Evolutionary conservation across 257 asterid species (phyloP), one percentile per base, ranked within the genome.

Genomic region (Solanum bukasovii): DNA sequence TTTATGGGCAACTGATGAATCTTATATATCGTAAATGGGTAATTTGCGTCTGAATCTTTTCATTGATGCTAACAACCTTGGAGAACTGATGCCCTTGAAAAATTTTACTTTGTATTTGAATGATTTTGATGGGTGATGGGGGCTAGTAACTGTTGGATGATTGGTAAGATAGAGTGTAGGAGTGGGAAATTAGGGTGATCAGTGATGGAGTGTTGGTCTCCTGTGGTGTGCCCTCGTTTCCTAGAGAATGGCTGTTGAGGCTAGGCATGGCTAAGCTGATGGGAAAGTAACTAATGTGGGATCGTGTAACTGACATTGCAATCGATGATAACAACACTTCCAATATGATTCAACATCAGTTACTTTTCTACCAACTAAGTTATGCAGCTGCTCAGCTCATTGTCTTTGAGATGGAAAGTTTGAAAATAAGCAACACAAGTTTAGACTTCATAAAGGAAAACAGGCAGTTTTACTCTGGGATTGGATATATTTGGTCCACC

Each of bases 21-120:
- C 88, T 81, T 88, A 86, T 88, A 85, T 27, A 23, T 37, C 23
- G 85, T 79, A 82, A 88, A 90, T 90, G 93, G 93, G 93, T 90
- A 91, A 90, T 91, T 90, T 90, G 92, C 92, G 89, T 70, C 93
- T 91, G 93, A 91, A 61, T 72, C 25, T 33, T 33, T n/a, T 85
- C 89, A 27, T 89, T 91, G 93, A 91, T 88, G 93, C 87, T 89
- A 85, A 8, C 88, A 91, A 59, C 92, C 93, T 90, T 91, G 92
- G 92, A 91, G 93, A 91, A 46, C 92, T 91, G 93, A 91, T 91
- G 92, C 90, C 91, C 75, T 61, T 56, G 6, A 27, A 27, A n/a
- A 4, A 10, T 5, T 11, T 1, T 3, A 68, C 21, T 68, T 68
- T 5, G 21, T 13, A 68, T 68, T 68, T 68, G 34, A 68, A 6